Evolutionary conservation across 108 stramenopile genomes (phyloP).

Genomic region (Nannochloropsis salina): DNA sequence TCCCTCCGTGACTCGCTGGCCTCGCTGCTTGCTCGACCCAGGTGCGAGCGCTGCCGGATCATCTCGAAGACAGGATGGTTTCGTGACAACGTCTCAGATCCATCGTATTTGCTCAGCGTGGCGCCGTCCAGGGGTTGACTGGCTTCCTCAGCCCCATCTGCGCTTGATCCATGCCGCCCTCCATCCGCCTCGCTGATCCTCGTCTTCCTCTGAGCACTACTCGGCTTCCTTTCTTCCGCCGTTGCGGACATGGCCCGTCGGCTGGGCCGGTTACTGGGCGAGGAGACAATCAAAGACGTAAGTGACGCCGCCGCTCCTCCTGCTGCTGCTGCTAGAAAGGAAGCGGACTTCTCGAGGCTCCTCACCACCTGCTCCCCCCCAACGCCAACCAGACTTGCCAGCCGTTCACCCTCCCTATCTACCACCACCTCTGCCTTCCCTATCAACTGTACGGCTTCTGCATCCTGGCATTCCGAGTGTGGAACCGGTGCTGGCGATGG

Average conservation of each 20-base stretch:
- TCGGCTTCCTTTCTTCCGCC: not conserved
- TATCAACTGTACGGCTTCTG: not conserved
- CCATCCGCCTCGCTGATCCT: not conserved
- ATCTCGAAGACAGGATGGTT: not conserved
- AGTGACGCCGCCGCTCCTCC: not conserved
- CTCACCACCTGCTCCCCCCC: slow-evolving; percentile 2
- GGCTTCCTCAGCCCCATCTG: not conserved
- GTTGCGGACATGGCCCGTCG: not conserved
- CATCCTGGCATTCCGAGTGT: not conserved
- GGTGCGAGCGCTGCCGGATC: not conserved
- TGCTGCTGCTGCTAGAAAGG: slow-evolving; percentile 6
- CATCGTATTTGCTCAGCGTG: not conserved
- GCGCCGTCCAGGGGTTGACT: not conserved
- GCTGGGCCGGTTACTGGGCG: not conserved
- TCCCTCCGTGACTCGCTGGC: not conserved
- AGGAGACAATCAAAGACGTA: not conserved
- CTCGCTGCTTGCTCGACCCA: not conserved
- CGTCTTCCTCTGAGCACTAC: not conserved
- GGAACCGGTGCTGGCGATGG: not conserved
- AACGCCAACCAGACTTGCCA: not conserved
- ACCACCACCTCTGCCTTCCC: not conserved
- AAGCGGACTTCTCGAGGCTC: not conserved
- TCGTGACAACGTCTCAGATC: not conserved
- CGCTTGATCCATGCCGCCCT: not conserved
- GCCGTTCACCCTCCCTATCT: not conserved